Evolutionary conservation across 345 rosid species (phyloP), one percentile per base, ranked within the genome.

Genomic region (Firmiana major): DNA sequence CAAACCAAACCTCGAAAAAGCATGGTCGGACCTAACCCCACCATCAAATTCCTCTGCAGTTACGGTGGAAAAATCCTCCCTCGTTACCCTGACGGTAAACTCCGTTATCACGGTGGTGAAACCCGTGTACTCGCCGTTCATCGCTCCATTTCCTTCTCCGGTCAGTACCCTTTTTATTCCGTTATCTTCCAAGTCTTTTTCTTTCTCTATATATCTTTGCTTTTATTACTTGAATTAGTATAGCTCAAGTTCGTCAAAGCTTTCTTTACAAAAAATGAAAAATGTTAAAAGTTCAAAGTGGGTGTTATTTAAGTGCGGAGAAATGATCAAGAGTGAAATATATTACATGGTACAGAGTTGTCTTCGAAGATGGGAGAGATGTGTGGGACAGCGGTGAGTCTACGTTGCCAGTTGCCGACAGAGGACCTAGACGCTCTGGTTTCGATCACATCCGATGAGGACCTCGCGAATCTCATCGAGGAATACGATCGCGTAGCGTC

Each of bases 361-460:
- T 76, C 79, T 77, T 81, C 54, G 81, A 95, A 95, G 91, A 84
- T 95, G 68, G 84, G 87, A 51, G 94, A 86, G 82, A 78, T 95
- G 79, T 85, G 93, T 76, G 93, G 96, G 45, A 16, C 75, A 0
- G 1, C 84, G 46, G 88, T 87, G 84, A 81, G 55, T 80, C 75
- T 95, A 5, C 97, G 99, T n/a, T 95, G 97, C 83, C 97, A 93
- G 79, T 83, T 95, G 77, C 99, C 98, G 3, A 79, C 86, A 4
- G 98, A 92, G 65, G 99, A 95, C 82, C 88, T 95, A 1, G 99
- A 95, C 74, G 93, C 98, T 34, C 87, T 95, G 73, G 90, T 93
- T 24, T 87, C 93, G 40, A 80, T 95, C 63, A 85, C 93, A 75
- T 92, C 92, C 68, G 96, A 90, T 82, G 98, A 95, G 79, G 99